A percentile compares a stretch with the other conserved stretches of the same genome.
phyloP scores from a whole-genome alignment of 176 grass and related monocot species.

The Zoysia japonica region DNA sequence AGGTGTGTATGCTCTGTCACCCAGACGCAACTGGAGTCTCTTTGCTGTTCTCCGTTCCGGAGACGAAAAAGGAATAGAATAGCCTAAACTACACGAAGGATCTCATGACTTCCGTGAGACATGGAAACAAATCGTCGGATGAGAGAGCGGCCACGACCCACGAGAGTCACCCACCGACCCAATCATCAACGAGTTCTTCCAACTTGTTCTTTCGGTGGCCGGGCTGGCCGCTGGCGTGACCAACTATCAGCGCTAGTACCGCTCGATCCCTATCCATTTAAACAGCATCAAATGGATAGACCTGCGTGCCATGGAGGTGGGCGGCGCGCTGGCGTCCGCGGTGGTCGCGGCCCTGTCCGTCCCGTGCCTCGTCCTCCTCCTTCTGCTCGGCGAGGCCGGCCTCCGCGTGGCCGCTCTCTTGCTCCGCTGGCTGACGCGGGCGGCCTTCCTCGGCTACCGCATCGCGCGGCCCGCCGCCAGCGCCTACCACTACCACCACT shows the following conservation, averaged over 20 bases:
- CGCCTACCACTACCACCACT: background rate
- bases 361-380: slow-evolving; percentile 46
- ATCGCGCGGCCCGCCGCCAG: slow-evolving; percentile 17
- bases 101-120: background rate
- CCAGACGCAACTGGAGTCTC: background rate
- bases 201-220: too few species aligned
- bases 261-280: too few species aligned
- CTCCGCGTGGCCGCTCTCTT: slow-evolving; percentile 32
- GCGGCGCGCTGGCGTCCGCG: slow-evolving; percentile 14
- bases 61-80: too few species aligned
- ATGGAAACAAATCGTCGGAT: background rate
- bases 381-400: slow-evolving; percentile 37
- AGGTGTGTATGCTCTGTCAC: background rate
- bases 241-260: too few species aligned
- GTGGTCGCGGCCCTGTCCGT: slow-evolving; percentile 38
- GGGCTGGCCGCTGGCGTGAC: too few species aligned
- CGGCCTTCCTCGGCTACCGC: slow-evolving; percentile 43
- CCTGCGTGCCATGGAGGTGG: slow-evolving; percentile 18
- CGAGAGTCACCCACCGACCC: background rate
- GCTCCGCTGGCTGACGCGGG: slow-evolving; percentile 23
- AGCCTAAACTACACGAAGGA: background rate
- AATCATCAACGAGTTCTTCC: background rate
- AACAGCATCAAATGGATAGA: too few species aligned
- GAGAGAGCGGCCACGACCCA: background rate
- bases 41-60: background rate